Base-by-base conservation (phyloP, 257 asterid genomes). In the Solanum lignicaule region DNA sequence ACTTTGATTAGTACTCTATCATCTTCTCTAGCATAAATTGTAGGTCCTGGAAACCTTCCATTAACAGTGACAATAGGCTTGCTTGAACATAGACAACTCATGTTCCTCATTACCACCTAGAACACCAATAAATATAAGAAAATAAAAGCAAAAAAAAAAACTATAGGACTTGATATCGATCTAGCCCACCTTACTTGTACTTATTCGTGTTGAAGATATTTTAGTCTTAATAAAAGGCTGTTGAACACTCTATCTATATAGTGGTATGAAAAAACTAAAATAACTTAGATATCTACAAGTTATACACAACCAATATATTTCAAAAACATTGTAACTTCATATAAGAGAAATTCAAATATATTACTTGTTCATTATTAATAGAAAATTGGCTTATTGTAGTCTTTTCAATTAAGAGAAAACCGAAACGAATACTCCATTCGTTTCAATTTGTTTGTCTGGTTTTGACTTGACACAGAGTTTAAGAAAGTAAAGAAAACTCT, bases 21-120 rank as follows among this genome's bases (percentile, higher is more conserved):
- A 75, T 89, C 98, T 93, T 96, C 99, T 89, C 98, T 89, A 2
- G 98, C 99, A 20, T 96, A 96, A 25, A 96, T 38, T 11, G 99
- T 96, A 18, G 99, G 99, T 21, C 99, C 99, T 0, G 99, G 99
- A 83, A 92, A 95, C 81, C 86, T 83, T 32, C 98, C 98, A n/a
- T 95, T 95, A 39, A 96, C 91, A 0, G 99, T 96, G 85, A 96
- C 99, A 16, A 92, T 93, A 6, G 95, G 89, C 89, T 96, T 96
- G 74, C 89, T 89, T 13, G 99, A 94, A 87, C 99, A 96, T 32
- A 96, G 39, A 6, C 95, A 90, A 62, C 90, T 91, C 9, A 92
- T 86, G 31, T 93, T 95, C 84, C 75, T 93, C 97, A 88, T 92
- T 66, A 95, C 96, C 93, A 96, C 99, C 99, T 96, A 89, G 2